Base-by-base conservation (phyloP, 2,329 filamentous ascomycete species). In the Talaromyces marneffei region DNA sequence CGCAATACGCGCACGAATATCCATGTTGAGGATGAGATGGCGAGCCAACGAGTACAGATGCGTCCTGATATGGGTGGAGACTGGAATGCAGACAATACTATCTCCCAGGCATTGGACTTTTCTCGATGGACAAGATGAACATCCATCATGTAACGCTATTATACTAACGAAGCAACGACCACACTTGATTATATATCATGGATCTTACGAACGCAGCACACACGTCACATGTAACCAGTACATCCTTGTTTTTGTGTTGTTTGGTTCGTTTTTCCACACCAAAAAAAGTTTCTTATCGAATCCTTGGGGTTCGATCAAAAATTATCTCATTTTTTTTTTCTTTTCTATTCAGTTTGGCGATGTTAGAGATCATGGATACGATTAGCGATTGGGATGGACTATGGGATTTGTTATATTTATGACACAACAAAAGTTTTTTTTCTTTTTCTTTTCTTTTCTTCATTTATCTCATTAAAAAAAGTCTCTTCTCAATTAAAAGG, bases 51-150 rank as follows among this genome's bases (percentile, higher is more conserved):
- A 69, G 68, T 60, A 63, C 70, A 64, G 57, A 73, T 61, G 60
- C 75, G 55, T 67, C 73, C 62, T 64, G 74, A 76, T 61, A 69
- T 69, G 64, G 71, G 62, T 59, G 69, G 66, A 1, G 75, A 77
- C 48, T 75, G 74, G 72, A 75, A 72, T 25, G 68, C 71, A 2
- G 75, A 75, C 39, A 69, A 69, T 33, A 76, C 74, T 56, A 69
- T 75, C 23, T 70, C 75, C 52, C 72, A 75, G 53, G 74, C 72
- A 29, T 60, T 78, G 59, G 76, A 78, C 63, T 78, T 78, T 62
- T 73, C 76, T n/a, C 73, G 74, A 39, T 78, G 76, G 76, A 70
- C 70, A 40, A 72, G 75, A 40, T 77, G 69, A 31, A 8, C 16
- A 4, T 14, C 20, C 20, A 25, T 44, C 10, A 6, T 31, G 25